These are phyloP conservation scores for Ophiostoma ips DNA, from an alignment of 2,329 filamentous ascomycete genomes.

Conservation along the genomic window DNA sequence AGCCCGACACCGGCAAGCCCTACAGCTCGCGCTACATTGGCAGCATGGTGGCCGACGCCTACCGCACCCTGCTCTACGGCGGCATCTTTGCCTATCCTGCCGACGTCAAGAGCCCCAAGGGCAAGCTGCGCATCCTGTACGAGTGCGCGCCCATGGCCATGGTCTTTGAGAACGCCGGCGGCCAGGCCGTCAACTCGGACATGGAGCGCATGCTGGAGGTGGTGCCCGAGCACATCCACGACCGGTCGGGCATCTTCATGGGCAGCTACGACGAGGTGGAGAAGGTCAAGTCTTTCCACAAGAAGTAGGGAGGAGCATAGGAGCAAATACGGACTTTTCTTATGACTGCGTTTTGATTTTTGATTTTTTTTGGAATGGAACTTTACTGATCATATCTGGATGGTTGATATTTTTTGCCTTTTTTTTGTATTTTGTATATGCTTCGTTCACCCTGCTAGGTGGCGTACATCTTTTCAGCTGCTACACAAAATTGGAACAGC, in stretches of 20 bases:
- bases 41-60: slow-evolving; percentile 96
- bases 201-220: slow-evolving; percentile 87
- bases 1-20: slow-evolving; percentile 57
- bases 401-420: too few relatives aligned
- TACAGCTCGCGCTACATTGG: slow-evolving; percentile 95
- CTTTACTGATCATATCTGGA: not conserved
- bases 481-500: too few relatives aligned
- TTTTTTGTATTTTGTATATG: not conserved
- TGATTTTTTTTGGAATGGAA: not conserved
- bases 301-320: slow-evolving; percentile 24
- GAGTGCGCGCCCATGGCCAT: slow-evolving; percentile 98
- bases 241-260: slow-evolving; percentile 89
- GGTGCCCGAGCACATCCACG: slow-evolving; percentile 84
- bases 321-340: not conserved
- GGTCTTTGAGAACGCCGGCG: slow-evolving; percentile 96
- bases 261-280: slow-evolving; percentile 90
- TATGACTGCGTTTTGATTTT: not conserved
- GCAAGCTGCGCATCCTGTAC: slow-evolving; percentile 92
- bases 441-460: too few relatives aligned
- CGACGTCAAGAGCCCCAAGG: slow-evolving; percentile 97
- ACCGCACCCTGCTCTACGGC: slow-evolving; percentile 87
- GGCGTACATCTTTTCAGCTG: not conserved
- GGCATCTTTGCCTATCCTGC: slow-evolving; percentile 96
- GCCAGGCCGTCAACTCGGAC: slow-evolving; percentile 78
- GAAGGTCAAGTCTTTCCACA: slow-evolving; percentile 80